Evolutionary conservation across 108 stramenopile species (phyloP), one percentile per base, ranked within the genome.

Genomic region (Pinguiococcus pyrenoidosus): DNA sequence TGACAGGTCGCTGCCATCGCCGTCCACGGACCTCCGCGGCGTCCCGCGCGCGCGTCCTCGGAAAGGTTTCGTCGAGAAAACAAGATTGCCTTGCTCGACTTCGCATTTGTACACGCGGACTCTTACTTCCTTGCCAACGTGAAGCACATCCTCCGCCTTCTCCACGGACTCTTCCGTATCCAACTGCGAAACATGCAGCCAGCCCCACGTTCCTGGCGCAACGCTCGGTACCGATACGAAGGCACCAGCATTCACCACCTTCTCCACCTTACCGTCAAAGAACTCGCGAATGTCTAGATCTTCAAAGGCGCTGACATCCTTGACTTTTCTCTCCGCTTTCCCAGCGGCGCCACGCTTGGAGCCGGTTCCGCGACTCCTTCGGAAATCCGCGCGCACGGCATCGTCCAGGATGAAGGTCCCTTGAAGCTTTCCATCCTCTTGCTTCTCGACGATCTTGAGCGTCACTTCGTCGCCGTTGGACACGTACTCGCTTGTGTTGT

Each of bases 51-150:
- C 17, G n/a, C 38, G 14, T 5, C 38, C 14, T 5, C 13, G 14
- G 14, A 39, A 14, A 9, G 38, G 38, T 17, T 16, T 6, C 13
- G 13, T 39, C 14, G 38, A 39, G 5, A 39, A 14, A 5, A 17
- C 16, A 32, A 32, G 17, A 32, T 29, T 29, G 17, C 29, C 29
- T 21, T 29, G 16, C 38, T 46, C 46, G 7, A 32, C 5, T 16
- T 46, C 46, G 7, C 30, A 29, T n/a, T 46, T 32, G 27, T 17
- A 21, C 17, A 46, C n/a, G 3, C 46, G 46, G 3, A 46, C 46
- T 32, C 32, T 10, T 16, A 46, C 46, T 4, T n/a, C 4, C 26
- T 46, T 7, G 30, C 46, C 46, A 2, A 3, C 2, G 14, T 27
- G 5, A 7, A 46, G 46, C 32, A n/a, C 16, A 17, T 16, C 30